Evolutionary conservation across 768 basidiomycete genomes (phyloP).

Genomic region (Rhodotorula diobovata): DNA sequence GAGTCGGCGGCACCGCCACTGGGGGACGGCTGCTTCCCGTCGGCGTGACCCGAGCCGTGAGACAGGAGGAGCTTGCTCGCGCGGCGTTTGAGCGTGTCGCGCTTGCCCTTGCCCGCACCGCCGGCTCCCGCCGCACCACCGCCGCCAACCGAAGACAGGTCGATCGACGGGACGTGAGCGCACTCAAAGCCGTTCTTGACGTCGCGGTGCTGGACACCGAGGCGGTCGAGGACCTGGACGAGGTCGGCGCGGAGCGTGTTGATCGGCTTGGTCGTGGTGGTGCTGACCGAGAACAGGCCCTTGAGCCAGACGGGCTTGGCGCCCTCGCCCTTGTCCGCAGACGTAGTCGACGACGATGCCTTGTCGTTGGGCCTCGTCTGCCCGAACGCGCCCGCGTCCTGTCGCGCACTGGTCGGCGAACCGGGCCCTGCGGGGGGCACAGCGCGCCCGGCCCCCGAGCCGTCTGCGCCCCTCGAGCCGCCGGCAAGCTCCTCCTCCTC

Average conservation of each 20-base stretch:
- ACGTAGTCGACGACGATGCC: background rate
- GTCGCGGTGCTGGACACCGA: conserved; percentile 91
- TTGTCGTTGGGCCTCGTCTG: conserved; percentile 6
- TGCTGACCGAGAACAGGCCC: conserved; percentile 92
- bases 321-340: conserved; percentile 58
- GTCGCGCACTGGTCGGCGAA: conserved; percentile 1
- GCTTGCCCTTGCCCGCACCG: conserved; percentile 1
- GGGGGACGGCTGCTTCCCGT: conserved; percentile 6
- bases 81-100: conserved; percentile 25
- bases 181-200: conserved; percentile 91
- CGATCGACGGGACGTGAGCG: conserved; percentile 89
- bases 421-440: background rate
- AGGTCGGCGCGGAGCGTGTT: conserved; percentile 77
- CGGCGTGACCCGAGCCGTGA: conserved; percentile 12
- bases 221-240: conserved; percentile 76
- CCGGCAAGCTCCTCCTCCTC: conserved; percentile 30
- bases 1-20: conserved; percentile 7
- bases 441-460: too few relatives aligned
- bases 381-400: background rate
- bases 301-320: conserved; percentile 94
- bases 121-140: background rate
- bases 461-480: background rate
- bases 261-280: conserved; percentile 86
- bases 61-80: conserved; percentile 31
- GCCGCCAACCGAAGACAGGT: conserved; percentile 63